Conservation (phyloP, 2,329 filamentous ascomycete genomes). For the Epichloe baconii region DNA sequence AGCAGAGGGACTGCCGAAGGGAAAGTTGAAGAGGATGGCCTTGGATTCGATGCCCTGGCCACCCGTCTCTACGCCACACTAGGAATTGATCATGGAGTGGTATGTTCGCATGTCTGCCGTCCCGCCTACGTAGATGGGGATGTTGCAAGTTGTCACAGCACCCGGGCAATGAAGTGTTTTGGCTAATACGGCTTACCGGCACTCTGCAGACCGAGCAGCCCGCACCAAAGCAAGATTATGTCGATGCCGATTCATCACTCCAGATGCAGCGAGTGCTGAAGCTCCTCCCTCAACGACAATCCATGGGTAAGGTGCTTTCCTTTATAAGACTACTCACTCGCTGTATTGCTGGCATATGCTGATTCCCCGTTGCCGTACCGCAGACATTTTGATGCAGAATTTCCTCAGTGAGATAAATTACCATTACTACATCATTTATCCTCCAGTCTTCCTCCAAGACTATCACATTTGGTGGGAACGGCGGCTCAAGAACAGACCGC, state of each 20-base stretch:
- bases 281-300: slow-evolving; percentile 12
- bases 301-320: slow-evolving; percentile 12
- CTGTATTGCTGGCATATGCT: background rate
- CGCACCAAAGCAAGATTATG: slow-evolving; percentile 9
- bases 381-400: slow-evolving; percentile 16
- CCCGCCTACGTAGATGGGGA: background rate
- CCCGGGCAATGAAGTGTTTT: background rate
- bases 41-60: slow-evolving; percentile 11
- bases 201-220: slow-evolving; percentile 7
- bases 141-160: too few species aligned
- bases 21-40: background rate
- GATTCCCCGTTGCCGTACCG: background rate
- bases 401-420: slow-evolving; percentile 19
- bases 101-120: background rate
- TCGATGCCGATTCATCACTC: slow-evolving; percentile 9
- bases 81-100: slow-evolving; percentile 9
- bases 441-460: slow-evolving; percentile 15
- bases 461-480: slow-evolving; percentile 20
- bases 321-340: background rate
- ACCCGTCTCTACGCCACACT: slow-evolving; percentile 12
- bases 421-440: slow-evolving; percentile 21
- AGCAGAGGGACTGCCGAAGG: background rate
- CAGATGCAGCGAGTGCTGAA: slow-evolving; percentile 14
- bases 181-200: background rate
- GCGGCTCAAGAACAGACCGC: slow-evolving; percentile 7